These are phyloP conservation scores for Stylonectria norvegica DNA, from an alignment of 2,329 filamentous ascomycete genomes.

Conservation along the genomic window DNA sequence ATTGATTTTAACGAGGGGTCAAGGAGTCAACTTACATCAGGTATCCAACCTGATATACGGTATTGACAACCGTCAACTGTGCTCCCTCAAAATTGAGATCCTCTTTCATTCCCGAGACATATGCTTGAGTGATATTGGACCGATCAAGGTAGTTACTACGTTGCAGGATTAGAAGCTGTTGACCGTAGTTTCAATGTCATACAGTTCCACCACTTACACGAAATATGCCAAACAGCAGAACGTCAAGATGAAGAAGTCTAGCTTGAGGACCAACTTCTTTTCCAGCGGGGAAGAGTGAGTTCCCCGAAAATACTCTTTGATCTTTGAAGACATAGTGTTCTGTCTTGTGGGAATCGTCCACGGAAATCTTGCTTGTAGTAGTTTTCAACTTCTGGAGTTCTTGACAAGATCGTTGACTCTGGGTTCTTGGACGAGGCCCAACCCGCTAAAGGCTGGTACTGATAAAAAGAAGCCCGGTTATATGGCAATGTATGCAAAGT, in stretches of 20 bases:
- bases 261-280: slow-evolving; percentile 11
- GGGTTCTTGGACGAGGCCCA: no score
- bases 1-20: slow-evolving; percentile 49
- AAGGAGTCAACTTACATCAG: slow-evolving; percentile 36
- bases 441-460: no score
- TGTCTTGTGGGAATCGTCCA: no score
- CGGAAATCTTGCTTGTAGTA: no score
- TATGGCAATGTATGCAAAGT: no score
- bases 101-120: slow-evolving; percentile 43
- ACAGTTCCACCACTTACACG: slow-evolving; percentile 17
- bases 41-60: slow-evolving; percentile 8
- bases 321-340: slow-evolving; percentile 3
- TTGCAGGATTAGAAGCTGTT: slow-evolving; percentile 30
- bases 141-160: slow-evolving; percentile 35
- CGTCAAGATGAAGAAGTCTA: slow-evolving; percentile 22
- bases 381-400: no score
- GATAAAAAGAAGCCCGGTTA: no score
- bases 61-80: slow-evolving; percentile 37
- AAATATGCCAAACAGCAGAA: slow-evolving; percentile 32
- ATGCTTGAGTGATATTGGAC: slow-evolving; percentile 32
- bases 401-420: no score
- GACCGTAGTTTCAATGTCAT: not conserved
- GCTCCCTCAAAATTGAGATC: slow-evolving; percentile 48
- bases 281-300: slow-evolving; percentile 6
- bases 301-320: slow-evolving; percentile 5